Conservation (phyloP, 2,329 filamentous ascomycete genomes). For the Ascochyta fabae region DNA sequence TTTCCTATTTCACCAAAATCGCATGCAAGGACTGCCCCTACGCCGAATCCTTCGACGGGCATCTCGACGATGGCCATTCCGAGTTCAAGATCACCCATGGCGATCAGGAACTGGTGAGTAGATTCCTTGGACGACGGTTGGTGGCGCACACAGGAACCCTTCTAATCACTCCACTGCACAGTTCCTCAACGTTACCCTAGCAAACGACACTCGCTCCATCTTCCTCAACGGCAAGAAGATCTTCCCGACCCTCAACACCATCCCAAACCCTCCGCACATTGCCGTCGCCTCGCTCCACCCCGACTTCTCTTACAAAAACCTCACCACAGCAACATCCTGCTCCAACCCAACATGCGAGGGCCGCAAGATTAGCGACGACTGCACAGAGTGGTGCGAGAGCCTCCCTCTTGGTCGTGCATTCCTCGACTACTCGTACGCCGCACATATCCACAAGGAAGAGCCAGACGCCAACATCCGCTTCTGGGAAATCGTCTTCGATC, state of each 20-base stretch:
- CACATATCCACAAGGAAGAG: slow-evolving; percentile 18
- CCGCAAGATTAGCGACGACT: slow-evolving; percentile 7
- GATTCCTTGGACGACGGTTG: neutral
- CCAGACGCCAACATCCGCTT: slow-evolving; percentile 21
- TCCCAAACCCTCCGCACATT: slow-evolving; percentile 32
- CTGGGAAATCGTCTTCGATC: slow-evolving; percentile 42
- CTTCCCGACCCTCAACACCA: slow-evolving; percentile 34
- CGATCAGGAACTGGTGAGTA: slow-evolving; percentile 38
- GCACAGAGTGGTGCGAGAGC: slow-evolving; percentile 26
- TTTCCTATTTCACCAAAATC: slow-evolving; percentile 41
- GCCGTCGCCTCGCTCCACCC: slow-evolving; percentile 24
- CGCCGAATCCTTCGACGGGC: slow-evolving; percentile 8
- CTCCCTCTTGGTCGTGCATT: slow-evolving; percentile 18
- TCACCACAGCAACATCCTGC: slow-evolving; percentile 32
- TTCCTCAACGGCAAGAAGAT: slow-evolving; percentile 37
- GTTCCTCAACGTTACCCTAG: slow-evolving; percentile 43
- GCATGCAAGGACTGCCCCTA: slow-evolving; percentile 40
- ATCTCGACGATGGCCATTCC: slow-evolving; percentile 1
- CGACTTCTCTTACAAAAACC: slow-evolving; percentile 35
- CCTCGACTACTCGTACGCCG: slow-evolving; percentile 36
- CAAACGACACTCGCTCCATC: slow-evolving; percentile 34
- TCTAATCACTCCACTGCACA: slow-evolving; percentile 11
- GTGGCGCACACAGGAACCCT: neutral
- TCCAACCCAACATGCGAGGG: slow-evolving; percentile 22
- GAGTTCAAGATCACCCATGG: slow-evolving; percentile 17